Base-by-base conservation (phyloP, 306 rosid species). In the Vigna mungo region DNA sequence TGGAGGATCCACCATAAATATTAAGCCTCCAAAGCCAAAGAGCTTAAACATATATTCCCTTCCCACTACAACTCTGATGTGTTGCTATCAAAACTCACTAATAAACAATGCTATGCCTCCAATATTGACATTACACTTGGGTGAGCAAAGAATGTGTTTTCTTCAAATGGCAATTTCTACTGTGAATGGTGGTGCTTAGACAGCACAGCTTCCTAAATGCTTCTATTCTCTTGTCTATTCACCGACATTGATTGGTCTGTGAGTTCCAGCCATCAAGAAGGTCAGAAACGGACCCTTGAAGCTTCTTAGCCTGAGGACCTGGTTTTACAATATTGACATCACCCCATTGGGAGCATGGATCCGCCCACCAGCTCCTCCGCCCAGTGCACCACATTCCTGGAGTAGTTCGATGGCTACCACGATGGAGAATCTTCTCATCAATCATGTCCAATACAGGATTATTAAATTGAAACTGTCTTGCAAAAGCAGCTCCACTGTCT, bases 301-400 rank as follows among this genome's bases (percentile, higher is more conserved):
- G 87, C 89, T 84, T 91, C 89, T 89, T 92, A 56, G 92, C 95
- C 75, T 87, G 89, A 48, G 88, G 86, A 71, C 97, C 91, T 7
- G 96, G 95, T 85, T 89, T 87, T 73, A 92, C 54, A 75, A 68
- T 72, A 68, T 90, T 85, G 72, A 89, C 93, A 58, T 95, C 96
- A 34, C 95, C 89, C 97, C 98, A 92, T 18, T 86, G 90, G 41
- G 96, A 83, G 82, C 98, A 92, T 0, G 97, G 97, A 89, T 90
- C 97, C 53, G 68, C 78, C 95, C 89, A 89, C 97, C 98, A 87
- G 75, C 85, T 83, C 75, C 77, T 86, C 86, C 89, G 55, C 48
- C 93, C 95, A 0, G 92, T 74, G 81, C 98, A 94, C 98, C 97
- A 92, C 4, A 90, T 93, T 25, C 97, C 97, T 0, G 91, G 97